Evolutionary conservation across 805 yeast genomes (phyloP).

Genomic region (Cyberlindnera misumaiensis): DNA sequence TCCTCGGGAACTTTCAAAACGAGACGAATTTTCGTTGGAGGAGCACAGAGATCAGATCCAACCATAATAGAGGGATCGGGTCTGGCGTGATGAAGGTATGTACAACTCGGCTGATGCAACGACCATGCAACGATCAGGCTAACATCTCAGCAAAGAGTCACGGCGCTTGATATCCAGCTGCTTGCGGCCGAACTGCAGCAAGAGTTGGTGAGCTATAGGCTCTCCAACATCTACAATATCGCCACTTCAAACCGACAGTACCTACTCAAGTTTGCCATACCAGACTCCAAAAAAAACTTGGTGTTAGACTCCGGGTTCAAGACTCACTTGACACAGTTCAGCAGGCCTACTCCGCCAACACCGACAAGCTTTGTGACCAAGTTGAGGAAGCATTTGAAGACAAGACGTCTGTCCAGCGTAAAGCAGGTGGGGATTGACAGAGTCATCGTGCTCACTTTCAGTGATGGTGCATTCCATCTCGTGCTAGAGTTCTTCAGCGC

Average conservation of each 20-base stretch:
- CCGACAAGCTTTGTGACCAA: conserved; percentile 86
- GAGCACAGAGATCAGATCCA: too few relatives aligned
- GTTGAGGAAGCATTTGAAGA: conserved; percentile 77
- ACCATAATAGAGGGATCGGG: too few relatives aligned
- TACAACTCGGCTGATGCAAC: not conserved
- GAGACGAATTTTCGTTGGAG: too few relatives aligned
- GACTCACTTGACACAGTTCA: conserved; percentile 70
- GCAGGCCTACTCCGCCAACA: conserved; percentile 69
- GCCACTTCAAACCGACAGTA: conserved; percentile 66
- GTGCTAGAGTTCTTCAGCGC: conserved; percentile 93
- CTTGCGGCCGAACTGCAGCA: conserved; percentile 58
- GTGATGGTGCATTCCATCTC: conserved; percentile 71
- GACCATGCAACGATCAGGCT: too few relatives aligned
- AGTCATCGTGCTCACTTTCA: conserved; percentile 75
- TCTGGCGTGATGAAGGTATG: conserved; percentile 3
- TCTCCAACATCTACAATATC: conserved; percentile 81
- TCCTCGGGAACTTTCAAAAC: too few relatives aligned
- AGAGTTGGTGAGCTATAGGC: conserved; percentile 54
- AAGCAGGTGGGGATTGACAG: conserved; percentile 77
- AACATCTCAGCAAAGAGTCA: conserved; percentile 65
- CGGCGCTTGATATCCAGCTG: conserved; percentile 74
- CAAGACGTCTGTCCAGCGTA: conserved; percentile 66
- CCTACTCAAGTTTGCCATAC: conserved; percentile 71
- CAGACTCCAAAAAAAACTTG: conserved; percentile 71
- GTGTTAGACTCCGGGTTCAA: conserved; percentile 85